These are phyloP conservation scores for Quercus bicolor DNA, from an alignment of 306 rosid species.

Conservation along the genomic window DNA sequence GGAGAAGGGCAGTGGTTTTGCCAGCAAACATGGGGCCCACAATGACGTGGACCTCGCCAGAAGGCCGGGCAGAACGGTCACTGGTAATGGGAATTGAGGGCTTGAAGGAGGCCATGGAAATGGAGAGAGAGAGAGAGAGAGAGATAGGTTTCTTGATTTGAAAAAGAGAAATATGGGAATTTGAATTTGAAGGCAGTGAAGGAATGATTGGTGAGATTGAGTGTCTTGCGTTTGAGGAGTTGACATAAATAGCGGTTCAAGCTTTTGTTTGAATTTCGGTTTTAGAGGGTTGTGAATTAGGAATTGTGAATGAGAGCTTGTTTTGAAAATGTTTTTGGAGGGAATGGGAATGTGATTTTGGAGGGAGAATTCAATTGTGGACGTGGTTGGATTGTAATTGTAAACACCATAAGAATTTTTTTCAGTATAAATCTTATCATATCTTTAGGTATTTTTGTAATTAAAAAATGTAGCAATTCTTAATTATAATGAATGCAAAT, in stretches of 20 bases:
- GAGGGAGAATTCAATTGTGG: neutral
- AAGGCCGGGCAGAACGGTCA: conserved; percentile 9
- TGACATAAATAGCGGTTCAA: too few species aligned
- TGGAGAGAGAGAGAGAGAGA: neutral
- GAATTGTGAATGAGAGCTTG: too few species aligned
- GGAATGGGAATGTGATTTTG: conserved; percentile 19
- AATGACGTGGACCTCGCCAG: conserved; percentile 82
- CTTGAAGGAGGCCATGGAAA: conserved; percentile 46
- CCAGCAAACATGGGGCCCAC: conserved; percentile 98
- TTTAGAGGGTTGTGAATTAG: too few species aligned
- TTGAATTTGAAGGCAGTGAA: neutral
- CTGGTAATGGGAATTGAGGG: conserved; percentile 18
- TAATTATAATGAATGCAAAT: too few species aligned
- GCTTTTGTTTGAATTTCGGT: too few species aligned
- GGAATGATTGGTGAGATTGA: neutral
- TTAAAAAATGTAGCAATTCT: too few species aligned
- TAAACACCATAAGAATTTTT: too few species aligned
- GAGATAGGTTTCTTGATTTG: neutral
- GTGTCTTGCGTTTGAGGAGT: too few species aligned
- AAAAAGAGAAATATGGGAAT: neutral
- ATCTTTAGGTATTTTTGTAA: accelerated
- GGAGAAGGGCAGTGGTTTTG: conserved; percentile 83
- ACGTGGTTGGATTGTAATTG: neutral
- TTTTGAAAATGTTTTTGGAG: conserved; percentile 35
- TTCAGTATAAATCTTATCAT: too few species aligned